Conservation (phyloP, 75 land plant species). For the Pinus tabuliformis region DNA sequence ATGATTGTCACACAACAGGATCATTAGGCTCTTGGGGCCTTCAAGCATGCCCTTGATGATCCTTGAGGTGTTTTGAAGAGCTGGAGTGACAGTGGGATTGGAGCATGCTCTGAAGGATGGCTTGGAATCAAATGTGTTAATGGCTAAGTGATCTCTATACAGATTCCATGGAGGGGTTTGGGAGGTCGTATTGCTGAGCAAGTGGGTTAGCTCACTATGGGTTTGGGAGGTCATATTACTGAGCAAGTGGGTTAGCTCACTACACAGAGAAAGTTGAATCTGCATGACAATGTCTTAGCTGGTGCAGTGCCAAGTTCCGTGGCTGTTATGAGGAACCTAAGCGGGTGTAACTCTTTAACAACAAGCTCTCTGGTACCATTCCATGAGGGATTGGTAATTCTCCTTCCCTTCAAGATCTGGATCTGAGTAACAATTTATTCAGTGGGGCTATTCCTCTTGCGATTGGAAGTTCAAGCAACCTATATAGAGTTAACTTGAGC, state of each 20-base stretch:
- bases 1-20: too few relatives aligned
- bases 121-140: constrained; percentile 75
- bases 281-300: constrained; percentile 67
- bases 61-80: constrained; percentile 40
- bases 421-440: constrained; percentile 64
- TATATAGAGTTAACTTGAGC: constrained; percentile 74
- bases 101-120: constrained; percentile 87
- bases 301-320: constrained; percentile 68
- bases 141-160: constrained; percentile 76
- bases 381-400: constrained; percentile 48
- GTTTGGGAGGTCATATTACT: neutral
- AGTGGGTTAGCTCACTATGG: too few relatives aligned
- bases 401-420: constrained; percentile 56
- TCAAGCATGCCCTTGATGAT: constrained; percentile 60
- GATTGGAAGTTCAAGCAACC: constrained; percentile 41
- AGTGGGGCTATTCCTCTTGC: constrained; percentile 40
- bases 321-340: constrained; percentile 57
- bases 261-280: constrained; percentile 74
- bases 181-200: neutral
- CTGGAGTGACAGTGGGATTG: constrained; percentile 78
- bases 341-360: constrained; percentile 83
- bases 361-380: constrained; percentile 64
- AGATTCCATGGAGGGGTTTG: constrained; percentile 81
- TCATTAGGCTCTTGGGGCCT: constrained; percentile 4
- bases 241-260: constrained; percentile 26